phyloP scores from a whole-genome alignment of 495 filamentous ascomycete species.

The Lophium mytilinum region DNA sequence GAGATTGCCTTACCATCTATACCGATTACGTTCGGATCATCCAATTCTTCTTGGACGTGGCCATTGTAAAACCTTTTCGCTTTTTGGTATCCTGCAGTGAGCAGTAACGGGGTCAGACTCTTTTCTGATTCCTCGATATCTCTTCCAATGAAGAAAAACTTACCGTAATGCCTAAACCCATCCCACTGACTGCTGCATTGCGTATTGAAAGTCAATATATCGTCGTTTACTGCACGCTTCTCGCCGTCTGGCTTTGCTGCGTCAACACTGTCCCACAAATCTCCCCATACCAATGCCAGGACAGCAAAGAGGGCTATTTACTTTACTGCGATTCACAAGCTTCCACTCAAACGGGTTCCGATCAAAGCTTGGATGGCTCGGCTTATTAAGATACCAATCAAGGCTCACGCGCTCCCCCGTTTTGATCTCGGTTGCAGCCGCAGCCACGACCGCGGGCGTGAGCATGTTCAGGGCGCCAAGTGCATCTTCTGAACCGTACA shows the following conservation, averaged over 20 bases:
- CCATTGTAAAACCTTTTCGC: conserved; percentile 54
- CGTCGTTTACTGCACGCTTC: conserved; percentile 33
- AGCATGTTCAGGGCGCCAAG: conserved; percentile 47
- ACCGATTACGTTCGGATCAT: conserved; percentile 27
- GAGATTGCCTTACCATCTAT: neutral
- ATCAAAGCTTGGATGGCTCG: conserved; percentile 12
- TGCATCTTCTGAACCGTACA: conserved; percentile 39
- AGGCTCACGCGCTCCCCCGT: conserved; percentile 45
- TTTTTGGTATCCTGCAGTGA: conserved; percentile 38
- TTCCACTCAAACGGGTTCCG: conserved; percentile 12
- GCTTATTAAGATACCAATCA: conserved; percentile 38
- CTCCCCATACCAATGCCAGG: no score
- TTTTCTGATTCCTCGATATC: no score
- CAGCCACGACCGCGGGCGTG: conserved; percentile 39
- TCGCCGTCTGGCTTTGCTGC: neutral
- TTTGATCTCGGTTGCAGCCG: conserved; percentile 44
- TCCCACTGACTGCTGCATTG: conserved; percentile 52
- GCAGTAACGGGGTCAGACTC: no score
- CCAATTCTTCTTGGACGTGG: conserved; percentile 47
- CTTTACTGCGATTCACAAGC: conserved; percentile 41
- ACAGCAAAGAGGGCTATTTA: conserved; percentile 52
- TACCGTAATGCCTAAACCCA: conserved; percentile 35
- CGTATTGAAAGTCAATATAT: conserved; percentile 47
- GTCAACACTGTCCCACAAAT: no score
- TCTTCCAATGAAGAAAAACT: no score